Conservation (phyloP, 345 rosid genomes). For the Cardiospermum halicacabum region DNA sequence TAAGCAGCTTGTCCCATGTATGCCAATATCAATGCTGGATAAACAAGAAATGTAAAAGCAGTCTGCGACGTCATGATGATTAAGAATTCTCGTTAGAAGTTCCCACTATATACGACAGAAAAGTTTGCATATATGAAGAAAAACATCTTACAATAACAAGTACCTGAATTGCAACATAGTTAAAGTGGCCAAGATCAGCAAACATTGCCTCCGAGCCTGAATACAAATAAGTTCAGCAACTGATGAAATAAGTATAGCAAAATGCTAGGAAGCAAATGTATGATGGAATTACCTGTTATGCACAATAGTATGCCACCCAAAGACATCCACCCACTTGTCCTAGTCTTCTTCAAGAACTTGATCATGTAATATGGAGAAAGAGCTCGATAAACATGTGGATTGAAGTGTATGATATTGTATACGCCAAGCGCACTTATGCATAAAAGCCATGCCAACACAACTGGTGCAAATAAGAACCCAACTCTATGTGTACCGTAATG, state of each 20-base stretch:
- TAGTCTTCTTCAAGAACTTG: slow-evolving; percentile 93
- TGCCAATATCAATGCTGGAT: slow-evolving; percentile 96
- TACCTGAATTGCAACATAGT: slow-evolving; percentile 88
- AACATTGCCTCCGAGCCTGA: slow-evolving; percentile 99
- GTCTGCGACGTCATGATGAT: slow-evolving; percentile 36
- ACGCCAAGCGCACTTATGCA: slow-evolving; percentile 92
- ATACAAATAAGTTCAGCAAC: slow-evolving; percentile 14
- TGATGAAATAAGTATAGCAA: too few species aligned
- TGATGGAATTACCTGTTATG: slow-evolving; percentile 65
- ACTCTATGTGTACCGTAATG: slow-evolving; percentile 96
- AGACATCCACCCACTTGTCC: slow-evolving; percentile 97
- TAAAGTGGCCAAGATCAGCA: slow-evolving; percentile 99
- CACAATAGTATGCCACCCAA: slow-evolving; percentile 93
- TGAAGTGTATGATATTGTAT: slow-evolving; percentile 85
- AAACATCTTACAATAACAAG: not conserved
- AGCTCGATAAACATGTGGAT: slow-evolving; percentile 79
- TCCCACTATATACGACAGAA: not conserved
- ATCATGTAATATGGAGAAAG: slow-evolving; percentile 96
- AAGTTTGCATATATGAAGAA: not conserved
- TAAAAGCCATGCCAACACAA: slow-evolving; percentile 74
- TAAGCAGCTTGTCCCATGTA: slow-evolving; percentile 99
- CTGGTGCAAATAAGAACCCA: slow-evolving; percentile 89
- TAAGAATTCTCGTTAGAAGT: not conserved
- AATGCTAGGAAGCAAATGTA: not conserved
- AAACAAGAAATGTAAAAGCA: slow-evolving; percentile 93